phyloP scores from a whole-genome alignment of 768 basidiomycete genomes.

The Leccinum arenicola region DNA sequence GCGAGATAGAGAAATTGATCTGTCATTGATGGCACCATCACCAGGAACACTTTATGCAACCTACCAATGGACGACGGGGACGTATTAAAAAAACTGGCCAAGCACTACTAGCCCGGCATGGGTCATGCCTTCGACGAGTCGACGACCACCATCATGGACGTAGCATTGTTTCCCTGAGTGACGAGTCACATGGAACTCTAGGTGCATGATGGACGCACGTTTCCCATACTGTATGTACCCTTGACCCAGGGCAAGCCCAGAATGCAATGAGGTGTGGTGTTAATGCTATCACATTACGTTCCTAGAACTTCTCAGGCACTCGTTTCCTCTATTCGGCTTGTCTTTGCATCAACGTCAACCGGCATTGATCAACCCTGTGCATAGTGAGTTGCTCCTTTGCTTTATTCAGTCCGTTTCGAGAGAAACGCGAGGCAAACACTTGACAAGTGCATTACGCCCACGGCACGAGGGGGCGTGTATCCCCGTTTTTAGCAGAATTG shows the following conservation, averaged over 20 bases:
- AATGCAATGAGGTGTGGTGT: background rate
- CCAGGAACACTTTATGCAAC: too few species aligned
- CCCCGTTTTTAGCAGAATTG: constrained; percentile 3
- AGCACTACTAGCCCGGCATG: too few species aligned
- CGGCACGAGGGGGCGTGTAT: background rate
- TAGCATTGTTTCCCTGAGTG: too few species aligned
- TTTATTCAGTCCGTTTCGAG: background rate
- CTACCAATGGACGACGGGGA: too few species aligned
- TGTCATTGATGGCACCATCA: too few species aligned
- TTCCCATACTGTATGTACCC: constrained; percentile 2
- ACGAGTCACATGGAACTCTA: background rate
- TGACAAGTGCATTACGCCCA: constrained; percentile 6
- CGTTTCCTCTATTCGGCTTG: background rate
- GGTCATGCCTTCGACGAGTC: too few species aligned
- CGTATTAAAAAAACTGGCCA: too few species aligned
- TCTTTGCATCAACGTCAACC: background rate
- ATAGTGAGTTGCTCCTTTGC: background rate
- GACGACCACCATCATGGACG: too few species aligned
- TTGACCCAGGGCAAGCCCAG: constrained; percentile 11
- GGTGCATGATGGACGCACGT: background rate
- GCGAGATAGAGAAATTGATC: too few species aligned
- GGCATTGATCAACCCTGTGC: background rate
- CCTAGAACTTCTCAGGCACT: background rate
- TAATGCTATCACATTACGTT: background rate
- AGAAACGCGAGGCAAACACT: background rate